phyloP scores from a whole-genome alignment of 495 filamentous ascomycete genomes.

The Penicillium turbatum region DNA sequence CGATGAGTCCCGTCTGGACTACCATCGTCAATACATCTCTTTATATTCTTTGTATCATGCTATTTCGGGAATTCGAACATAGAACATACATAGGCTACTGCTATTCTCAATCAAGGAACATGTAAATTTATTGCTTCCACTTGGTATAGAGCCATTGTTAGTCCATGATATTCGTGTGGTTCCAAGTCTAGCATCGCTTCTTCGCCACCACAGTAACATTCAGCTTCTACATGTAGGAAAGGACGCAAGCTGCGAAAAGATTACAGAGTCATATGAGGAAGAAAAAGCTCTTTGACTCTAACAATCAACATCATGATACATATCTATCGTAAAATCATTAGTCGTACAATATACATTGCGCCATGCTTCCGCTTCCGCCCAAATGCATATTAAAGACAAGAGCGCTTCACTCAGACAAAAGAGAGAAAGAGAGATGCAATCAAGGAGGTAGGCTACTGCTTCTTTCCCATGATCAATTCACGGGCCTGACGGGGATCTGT shows the following conservation, averaged over 20 bases:
- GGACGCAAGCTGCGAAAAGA: neutral
- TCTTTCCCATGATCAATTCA: slow-evolving; percentile 32
- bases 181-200: too few species aligned
- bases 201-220: too few species aligned
- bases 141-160: too few species aligned
- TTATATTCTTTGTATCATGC: too few species aligned
- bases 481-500: slow-evolving; percentile 46
- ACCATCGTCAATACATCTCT: too few species aligned
- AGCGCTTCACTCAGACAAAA: slow-evolving; percentile 8
- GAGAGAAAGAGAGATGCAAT: neutral
- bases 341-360: slow-evolving; percentile 33
- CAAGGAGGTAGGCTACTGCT: slow-evolving; percentile 9
- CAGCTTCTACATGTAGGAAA: neutral
- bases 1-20: too few species aligned
- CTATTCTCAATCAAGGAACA: too few species aligned
- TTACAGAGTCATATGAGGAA: slow-evolving; percentile 6
- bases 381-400: slow-evolving; percentile 11
- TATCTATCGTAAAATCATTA: slow-evolving; percentile 47
- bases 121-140: too few species aligned
- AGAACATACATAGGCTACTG: too few species aligned
- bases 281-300: neutral
- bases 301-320: slow-evolving; percentile 37
- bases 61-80: too few species aligned
- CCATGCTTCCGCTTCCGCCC: slow-evolving; percentile 7
- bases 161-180: too few species aligned